A percentile compares a stretch with the other conserved stretches of the same genome.
Evolutionary conservation across 2,329 filamentous ascomycete genomes (phyloP).

Genomic region (Diaporthe caulivora): DNA sequence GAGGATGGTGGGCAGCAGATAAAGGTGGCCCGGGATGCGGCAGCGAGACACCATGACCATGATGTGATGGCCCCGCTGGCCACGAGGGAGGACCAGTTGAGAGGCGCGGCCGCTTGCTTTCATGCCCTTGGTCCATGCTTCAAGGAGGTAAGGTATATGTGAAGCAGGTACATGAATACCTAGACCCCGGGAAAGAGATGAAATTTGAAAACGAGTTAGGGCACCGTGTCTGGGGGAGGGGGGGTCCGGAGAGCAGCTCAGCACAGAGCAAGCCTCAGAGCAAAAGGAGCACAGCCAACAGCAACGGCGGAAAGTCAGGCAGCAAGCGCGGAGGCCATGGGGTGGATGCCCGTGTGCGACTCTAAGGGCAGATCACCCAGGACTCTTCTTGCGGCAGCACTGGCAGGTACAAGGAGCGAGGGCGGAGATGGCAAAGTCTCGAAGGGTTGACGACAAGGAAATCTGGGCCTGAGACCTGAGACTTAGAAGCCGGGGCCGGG

Average conservation of each 20-base stretch:
- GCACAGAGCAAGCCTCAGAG: constrained; percentile 40
- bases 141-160: constrained; percentile 54
- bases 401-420: constrained; percentile 28
- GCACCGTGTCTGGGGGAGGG: constrained; percentile 34
- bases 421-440: constrained; percentile 24
- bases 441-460: constrained; percentile 37
- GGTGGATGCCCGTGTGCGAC: constrained; percentile 27
- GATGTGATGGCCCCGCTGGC: constrained; percentile 61
- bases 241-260: constrained; percentile 22
- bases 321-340: constrained; percentile 47
- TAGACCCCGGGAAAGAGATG: constrained; percentile 37
- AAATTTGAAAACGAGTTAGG: constrained; percentile 41
- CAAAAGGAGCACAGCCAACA: constrained; percentile 35
- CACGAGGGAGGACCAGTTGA: constrained; percentile 56
- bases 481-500: constrained; percentile 33
- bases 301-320: constrained; percentile 49
- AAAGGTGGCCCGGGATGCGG: constrained; percentile 57
- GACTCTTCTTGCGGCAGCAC: constrained; percentile 34
- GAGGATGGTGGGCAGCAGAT: constrained; percentile 49
- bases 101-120: constrained; percentile 71
- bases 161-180: constrained; percentile 50
- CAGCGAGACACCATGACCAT: constrained; percentile 60
- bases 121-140: constrained; percentile 72
- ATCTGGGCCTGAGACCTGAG: constrained; percentile 35
- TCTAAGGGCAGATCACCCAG: constrained; percentile 30